These are phyloP conservation scores for Yamadazyma atmosphaerica DNA, from an alignment of 1,139 yeast species.

Conservation along the genomic window DNA sequence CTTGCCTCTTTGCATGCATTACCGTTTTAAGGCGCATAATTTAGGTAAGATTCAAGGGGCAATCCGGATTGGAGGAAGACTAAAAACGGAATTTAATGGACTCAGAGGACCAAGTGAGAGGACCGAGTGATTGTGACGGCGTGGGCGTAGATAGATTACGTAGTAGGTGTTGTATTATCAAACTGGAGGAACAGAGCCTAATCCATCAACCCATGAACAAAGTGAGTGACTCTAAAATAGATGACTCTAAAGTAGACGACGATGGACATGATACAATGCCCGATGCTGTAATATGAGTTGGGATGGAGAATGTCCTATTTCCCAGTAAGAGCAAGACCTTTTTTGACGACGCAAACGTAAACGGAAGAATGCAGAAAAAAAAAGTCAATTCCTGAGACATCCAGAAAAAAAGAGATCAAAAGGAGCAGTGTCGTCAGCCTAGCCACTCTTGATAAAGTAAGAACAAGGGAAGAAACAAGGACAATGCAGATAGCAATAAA, in stretches of 20 bases:
- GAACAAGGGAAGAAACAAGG: background rate
- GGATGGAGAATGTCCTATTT: background rate
- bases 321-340: background rate
- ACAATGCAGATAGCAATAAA: background rate
- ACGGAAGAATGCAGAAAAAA: background rate
- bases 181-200: too few species aligned
- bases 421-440: too few species aligned
- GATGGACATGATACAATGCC: background rate
- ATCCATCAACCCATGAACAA: too few species aligned
- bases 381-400: background rate
- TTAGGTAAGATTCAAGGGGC: too few species aligned
- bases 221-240: too few species aligned
- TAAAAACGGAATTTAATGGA: background rate
- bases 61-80: background rate
- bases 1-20: background rate
- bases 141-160: too few species aligned
- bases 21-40: too few species aligned
- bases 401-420: background rate
- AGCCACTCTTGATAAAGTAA: too few species aligned
- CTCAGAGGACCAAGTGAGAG: too few species aligned
- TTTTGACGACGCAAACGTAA: background rate
- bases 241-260: background rate
- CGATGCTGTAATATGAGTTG: background rate
- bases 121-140: too few species aligned
- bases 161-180: too few species aligned